Conservation (phyloP, 1,284 basidiomycete genomes). For the Fomitiporia mediterranea region DNA sequence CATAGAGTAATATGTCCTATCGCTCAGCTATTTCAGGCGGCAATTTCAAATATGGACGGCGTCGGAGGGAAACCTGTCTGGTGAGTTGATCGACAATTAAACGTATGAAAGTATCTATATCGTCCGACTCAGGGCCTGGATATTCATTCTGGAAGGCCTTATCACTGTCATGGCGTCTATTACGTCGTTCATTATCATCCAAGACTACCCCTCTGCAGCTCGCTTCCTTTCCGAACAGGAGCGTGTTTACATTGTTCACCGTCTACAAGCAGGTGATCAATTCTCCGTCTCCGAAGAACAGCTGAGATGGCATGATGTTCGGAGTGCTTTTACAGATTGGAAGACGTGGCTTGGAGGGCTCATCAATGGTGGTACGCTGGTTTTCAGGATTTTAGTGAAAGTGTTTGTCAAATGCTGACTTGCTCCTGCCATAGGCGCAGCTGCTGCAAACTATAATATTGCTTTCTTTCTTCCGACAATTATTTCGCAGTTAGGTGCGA, state of each 20-base stretch:
- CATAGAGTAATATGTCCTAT: background rate
- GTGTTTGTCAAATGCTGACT: too few relatives aligned
- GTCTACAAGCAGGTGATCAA: constrained; percentile 64
- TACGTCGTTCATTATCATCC: constrained; percentile 70
- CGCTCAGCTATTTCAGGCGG: constrained; percentile 39
- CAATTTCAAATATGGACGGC: constrained; percentile 63
- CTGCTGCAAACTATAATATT: constrained; percentile 69
- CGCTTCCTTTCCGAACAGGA: constrained; percentile 71
- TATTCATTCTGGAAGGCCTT: constrained; percentile 66
- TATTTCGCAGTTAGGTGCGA: constrained; percentile 50
- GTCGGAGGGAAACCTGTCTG: constrained; percentile 55
- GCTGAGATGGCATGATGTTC: constrained; percentile 56
- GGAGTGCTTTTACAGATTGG: constrained; percentile 59
- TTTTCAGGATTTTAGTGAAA: too few relatives aligned
- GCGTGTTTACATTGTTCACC: constrained; percentile 59
- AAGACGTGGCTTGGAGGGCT: constrained; percentile 67
- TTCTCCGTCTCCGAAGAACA: constrained; percentile 67
- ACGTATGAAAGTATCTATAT: background rate
- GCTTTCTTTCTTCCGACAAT: constrained; percentile 69
- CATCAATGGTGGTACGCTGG: constrained; percentile 23
- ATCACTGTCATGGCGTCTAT: constrained; percentile 59
- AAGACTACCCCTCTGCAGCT: constrained; percentile 78
- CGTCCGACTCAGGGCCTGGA: constrained; percentile 53
- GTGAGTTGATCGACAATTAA: constrained; percentile 20
- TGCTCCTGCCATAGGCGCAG: constrained; percentile 42